phyloP scores from a whole-genome alignment of 768 basidiomycete genomes.

The Termitomyces sp. region DNA sequence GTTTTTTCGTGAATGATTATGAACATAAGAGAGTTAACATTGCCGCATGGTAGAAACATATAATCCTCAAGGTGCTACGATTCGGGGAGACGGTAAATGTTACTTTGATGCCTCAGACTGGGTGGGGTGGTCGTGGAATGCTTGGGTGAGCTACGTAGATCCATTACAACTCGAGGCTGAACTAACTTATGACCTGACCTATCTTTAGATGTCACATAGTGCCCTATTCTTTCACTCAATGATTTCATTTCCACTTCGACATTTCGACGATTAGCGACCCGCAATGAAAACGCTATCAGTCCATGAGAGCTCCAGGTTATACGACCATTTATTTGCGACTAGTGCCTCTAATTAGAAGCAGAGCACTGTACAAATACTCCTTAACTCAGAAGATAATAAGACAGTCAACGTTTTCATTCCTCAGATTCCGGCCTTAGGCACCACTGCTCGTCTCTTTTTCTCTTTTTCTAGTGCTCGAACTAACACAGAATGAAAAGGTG shows the following conservation, averaged over 20 bases:
- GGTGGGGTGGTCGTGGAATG: constrained; percentile 87
- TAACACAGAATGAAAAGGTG: too few species aligned
- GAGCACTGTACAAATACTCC: too few species aligned
- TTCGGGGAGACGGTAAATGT: constrained; percentile 41
- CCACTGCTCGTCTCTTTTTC: too few species aligned
- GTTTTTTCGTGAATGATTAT: not conserved
- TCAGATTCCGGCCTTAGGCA: too few species aligned
- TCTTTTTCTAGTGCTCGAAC: too few species aligned
- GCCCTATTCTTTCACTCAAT: constrained; percentile 34
- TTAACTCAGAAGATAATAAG: too few species aligned
- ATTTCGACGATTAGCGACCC: not conserved
- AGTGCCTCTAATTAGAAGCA: too few species aligned
- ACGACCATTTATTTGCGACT: too few species aligned
- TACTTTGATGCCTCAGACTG: constrained; percentile 61
- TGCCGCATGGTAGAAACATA: constrained; percentile 42
- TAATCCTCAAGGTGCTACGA: constrained; percentile 58
- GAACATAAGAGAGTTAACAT: not conserved
- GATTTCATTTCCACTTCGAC: not conserved
- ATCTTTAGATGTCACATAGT: constrained; percentile 56
- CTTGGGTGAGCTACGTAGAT: constrained; percentile 58
- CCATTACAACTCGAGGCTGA: not conserved
- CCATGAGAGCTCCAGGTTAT: too few species aligned
- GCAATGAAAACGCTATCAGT: too few species aligned
- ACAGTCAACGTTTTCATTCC: too few species aligned
- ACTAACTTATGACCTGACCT: constrained; percentile 8